phyloP scores from a whole-genome alignment of 176 grass and related monocot genomes.

The Paspalum vaginatum region DNA sequence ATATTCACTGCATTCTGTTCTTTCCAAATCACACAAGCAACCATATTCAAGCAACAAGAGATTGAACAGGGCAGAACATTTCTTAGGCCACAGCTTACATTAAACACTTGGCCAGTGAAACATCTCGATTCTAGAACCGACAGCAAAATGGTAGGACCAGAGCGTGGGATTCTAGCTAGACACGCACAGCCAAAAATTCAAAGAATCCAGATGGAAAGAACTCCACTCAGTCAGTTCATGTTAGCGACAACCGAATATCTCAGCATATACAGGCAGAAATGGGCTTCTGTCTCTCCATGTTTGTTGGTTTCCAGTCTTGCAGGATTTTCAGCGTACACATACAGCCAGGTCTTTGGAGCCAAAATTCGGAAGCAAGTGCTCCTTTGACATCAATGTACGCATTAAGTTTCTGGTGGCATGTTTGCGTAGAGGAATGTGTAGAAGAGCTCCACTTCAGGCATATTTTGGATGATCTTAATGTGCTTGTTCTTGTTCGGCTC shows the following conservation, averaged over 20 bases:
- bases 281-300: neutral
- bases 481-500: constrained; percentile 88
- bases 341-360: neutral
- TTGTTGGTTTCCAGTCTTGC: constrained; percentile 19
- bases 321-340: neutral
- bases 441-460: constrained; percentile 87
- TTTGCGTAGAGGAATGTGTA: constrained; percentile 91
- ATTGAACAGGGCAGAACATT: too few species aligned
- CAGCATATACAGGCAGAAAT: constrained; percentile 35
- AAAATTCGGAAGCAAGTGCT: constrained; percentile 33
- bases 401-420: constrained; percentile 54
- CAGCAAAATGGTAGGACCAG: neutral
- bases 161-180: constrained; percentile 1
- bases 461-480: constrained; percentile 66
- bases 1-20: too few species aligned
- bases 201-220: neutral
- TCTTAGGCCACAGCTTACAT: neutral
- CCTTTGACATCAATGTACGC: neutral
- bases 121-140: neutral
- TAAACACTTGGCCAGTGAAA: neutral
- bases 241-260: constrained; percentile 26
- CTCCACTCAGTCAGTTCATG: neutral
- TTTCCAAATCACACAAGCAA: too few species aligned
- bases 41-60: neutral
- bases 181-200: neutral